Evolutionary conservation across 768 basidiomycete genomes (phyloP).

Genomic region (Rhodotorula taiwanensis): DNA sequence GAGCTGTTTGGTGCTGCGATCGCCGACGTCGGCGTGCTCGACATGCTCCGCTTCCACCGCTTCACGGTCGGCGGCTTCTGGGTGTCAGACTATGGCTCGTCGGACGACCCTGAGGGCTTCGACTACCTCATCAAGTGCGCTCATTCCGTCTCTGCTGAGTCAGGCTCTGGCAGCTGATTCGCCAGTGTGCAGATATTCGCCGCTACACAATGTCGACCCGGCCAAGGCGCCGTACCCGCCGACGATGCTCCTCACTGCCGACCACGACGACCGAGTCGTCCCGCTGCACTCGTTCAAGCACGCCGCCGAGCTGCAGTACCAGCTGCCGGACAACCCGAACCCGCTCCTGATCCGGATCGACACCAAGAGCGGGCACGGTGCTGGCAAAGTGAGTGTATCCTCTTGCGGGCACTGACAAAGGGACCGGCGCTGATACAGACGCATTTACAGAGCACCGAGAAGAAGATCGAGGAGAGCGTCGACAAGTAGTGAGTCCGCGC

Average conservation of each 20-base stretch:
- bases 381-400: conserved; percentile 52
- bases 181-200: conserved; percentile 55
- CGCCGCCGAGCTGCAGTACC: conserved; percentile 68
- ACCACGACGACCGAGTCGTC: conserved; percentile 53
- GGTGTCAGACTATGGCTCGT: conserved; percentile 71
- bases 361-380: conserved; percentile 57
- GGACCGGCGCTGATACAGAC: too few relatives aligned
- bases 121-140: conserved; percentile 61
- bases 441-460: conserved; percentile 32
- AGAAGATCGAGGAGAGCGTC: conserved; percentile 65
- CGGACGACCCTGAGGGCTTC: conserved; percentile 67
- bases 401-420: conserved; percentile 3
- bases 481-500: conserved; percentile 54
- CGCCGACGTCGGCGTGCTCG: conserved; percentile 73
- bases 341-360: conserved; percentile 71
- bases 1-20: conserved; percentile 70
- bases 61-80: conserved; percentile 76
- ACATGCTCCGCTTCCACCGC: conserved; percentile 68
- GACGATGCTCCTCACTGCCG: conserved; percentile 50
- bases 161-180: neutral
- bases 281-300: conserved; percentile 72
- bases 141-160: neutral
- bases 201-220: conserved; percentile 67
- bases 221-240: conserved; percentile 55
- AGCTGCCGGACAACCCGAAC: conserved; percentile 58